Conservation (phyloP, 257 asterid species). For the Oldenlandia corymbosa region DNA sequence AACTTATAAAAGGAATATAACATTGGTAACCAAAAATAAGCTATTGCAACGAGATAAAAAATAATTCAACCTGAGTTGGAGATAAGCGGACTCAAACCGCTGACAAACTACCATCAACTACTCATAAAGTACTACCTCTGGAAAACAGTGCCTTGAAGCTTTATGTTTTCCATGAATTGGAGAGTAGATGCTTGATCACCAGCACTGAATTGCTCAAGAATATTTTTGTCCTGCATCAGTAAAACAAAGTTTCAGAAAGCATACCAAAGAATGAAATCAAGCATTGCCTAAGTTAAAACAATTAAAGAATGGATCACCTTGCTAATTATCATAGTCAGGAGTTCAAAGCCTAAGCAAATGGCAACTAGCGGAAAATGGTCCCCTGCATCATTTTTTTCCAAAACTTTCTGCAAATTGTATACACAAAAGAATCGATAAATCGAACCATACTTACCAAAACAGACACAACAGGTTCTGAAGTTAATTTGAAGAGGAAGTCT, state of each 20-base stretch:
- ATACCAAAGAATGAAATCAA: not conserved
- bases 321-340: slow-evolving; percentile 65
- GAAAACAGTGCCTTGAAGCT: slow-evolving; percentile 58
- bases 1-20: too few species aligned
- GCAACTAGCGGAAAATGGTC: slow-evolving; percentile 89
- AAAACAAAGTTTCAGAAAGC: not conserved
- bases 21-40: too few species aligned
- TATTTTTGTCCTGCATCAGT: slow-evolving; percentile 53
- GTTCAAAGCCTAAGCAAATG: slow-evolving; percentile 95
- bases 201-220: slow-evolving; percentile 75
- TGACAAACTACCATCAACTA: too few species aligned
- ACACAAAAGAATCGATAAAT: slow-evolving; percentile 19
- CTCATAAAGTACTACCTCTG: slow-evolving; percentile 53
- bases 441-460: too few species aligned
- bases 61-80: not conserved
- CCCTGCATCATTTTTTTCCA: slow-evolving; percentile 79
- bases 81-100: too few species aligned
- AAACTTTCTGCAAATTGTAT: slow-evolving; percentile 51
- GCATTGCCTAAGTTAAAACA: too few species aligned
- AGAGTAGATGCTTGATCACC: slow-evolving; percentile 73
- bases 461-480: too few species aligned
- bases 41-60: too few species aligned
- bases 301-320: slow-evolving; percentile 57
- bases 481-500: too few species aligned
- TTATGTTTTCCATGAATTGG: slow-evolving; percentile 43